Base-by-base conservation (phyloP, 2,329 filamentous ascomycete species). In the Metarhizium brunneum region DNA sequence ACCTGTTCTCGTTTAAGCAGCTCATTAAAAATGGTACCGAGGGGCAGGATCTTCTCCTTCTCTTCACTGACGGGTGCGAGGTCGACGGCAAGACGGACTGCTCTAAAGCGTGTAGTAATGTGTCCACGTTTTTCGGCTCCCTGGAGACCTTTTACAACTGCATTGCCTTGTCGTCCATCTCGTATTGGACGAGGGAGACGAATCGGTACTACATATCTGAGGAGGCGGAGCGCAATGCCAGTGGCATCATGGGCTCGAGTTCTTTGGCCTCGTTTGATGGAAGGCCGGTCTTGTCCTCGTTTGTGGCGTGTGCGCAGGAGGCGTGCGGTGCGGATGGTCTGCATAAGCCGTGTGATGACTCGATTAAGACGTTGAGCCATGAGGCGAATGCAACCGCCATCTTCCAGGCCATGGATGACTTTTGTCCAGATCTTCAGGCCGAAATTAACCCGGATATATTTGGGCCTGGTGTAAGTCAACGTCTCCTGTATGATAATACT, bases 61-160 rank as follows among this genome's bases (percentile, higher is more conserved):
- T 72, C 11, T 69, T 69, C 55, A 63, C 59, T 30, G 64, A 66
- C 0, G 70, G 70, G 6, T 72, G 70, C 61, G 56, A 54, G 1
- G 56, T 69, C 6, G 61, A 65, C 40, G 66, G 62, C 29, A 57
- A 55, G 29, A 51, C 60, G 3, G 68, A 72, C 54, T 72, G 70
- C 51, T 63, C 67, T 1, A 57, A 57, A 16, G 70, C 69, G 29
- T 72, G 70, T 62, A 63, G 65, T 51, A 60, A 63, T 48, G 60
- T 65, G 0, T 47, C 59, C 14, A 57, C 61, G 42, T 64, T 71
- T 57, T 72, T 71, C 54, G 64, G 63, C 53, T 70, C 68, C 1
- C 57, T 71, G 6, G 70, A 72, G 57, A 70, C 68, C 1, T 71
- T 72, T 50, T 71, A 72, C 62, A 72, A 72, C 59, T 72, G 70